phyloP scores from a whole-genome alignment of 169 alveolate genomes.

The Perkinsus olseni region DNA sequence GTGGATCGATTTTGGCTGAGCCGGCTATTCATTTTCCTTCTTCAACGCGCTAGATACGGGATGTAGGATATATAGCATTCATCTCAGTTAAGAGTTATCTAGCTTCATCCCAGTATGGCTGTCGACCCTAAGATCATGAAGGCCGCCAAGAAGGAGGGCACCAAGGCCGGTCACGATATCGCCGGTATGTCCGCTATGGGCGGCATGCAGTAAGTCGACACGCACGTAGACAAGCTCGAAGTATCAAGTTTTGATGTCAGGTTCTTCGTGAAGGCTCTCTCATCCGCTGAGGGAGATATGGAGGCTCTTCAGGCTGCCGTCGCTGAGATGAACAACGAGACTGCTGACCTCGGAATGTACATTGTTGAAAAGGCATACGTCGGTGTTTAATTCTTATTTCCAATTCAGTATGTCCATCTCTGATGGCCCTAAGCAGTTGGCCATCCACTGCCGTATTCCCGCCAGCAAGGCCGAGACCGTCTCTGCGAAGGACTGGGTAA shows the following conservation, averaged over 20 bases:
- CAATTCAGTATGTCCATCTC: background rate
- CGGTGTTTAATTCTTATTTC: background rate
- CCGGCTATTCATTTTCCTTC: background rate
- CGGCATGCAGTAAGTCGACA: background rate
- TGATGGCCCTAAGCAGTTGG: background rate
- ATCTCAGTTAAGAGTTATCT: background rate
- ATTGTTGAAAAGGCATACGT: background rate
- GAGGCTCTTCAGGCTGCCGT: slow-evolving; percentile 1
- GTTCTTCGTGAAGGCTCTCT: slow-evolving; percentile 1
- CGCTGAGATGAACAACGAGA: background rate
- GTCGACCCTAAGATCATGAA: background rate
- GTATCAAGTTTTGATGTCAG: background rate
- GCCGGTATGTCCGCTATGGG: slow-evolving; percentile 1
- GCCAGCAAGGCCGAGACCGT: background rate
- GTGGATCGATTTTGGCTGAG: background rate
- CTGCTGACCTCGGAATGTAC: background rate
- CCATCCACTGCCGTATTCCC: background rate
- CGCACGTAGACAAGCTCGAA: background rate
- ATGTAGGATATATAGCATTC: background rate
- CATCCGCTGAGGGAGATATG: background rate
- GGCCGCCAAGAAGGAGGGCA: slow-evolving; percentile 1
- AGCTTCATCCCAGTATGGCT: background rate
- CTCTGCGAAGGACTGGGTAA: background rate
- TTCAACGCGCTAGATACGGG: background rate
- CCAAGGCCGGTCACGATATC: background rate